Evolutionary conservation across 106 monocot genomes (phyloP), one percentile per base, ranked within the genome.

Genomic region (Dioscorea zingiberensis): DNA sequence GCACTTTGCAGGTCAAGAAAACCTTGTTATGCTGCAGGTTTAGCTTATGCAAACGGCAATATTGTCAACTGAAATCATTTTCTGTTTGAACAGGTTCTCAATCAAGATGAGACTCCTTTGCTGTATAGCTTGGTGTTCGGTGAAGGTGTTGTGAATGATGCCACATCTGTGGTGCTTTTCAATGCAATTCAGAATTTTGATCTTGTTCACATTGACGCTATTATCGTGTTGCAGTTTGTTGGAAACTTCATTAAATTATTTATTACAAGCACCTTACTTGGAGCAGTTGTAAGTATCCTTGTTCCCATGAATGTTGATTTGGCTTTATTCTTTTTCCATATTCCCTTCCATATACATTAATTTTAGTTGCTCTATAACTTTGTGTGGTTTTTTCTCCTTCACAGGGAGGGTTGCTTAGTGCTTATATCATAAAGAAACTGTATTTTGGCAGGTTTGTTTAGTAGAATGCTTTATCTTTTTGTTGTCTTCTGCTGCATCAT

Each of bases 101-200:
- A 85, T 78, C 97, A 98, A 64, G 97, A 98, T 74, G 97, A 98
- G 73, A 98, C 97, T 18, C 97, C 97, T 27, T 71, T 98, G 21
- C 82, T 98, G 25, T 98, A 98, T 63, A 92, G 92, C 32, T 69
- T 98, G 71, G 97, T 98, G 27, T 98, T 98, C 69, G 97, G 97
- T 15, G 97, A 98, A 81, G 97, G 97, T 66, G 97, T 98, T 47
- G 92, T 98, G 18, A 98, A 98, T 76, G 97, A 98, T 82, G 97
- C 97, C 45, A 98, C 92, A 60, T 98, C 97, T 47, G 84, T 98
- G 27, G 97, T 98, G 60, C 75, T 98, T 53, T 98, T 98, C 72
- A 93, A 98, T 59, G 92, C 97, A 48, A 84, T 98, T 49, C 97
- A 98, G 44, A 84, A 85, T 47, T 86, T 98, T 53, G 97, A 98